Evolutionary conservation across 2,329 filamentous ascomycete genomes (phyloP).

Genomic region (Aureobasidium sp.): DNA sequence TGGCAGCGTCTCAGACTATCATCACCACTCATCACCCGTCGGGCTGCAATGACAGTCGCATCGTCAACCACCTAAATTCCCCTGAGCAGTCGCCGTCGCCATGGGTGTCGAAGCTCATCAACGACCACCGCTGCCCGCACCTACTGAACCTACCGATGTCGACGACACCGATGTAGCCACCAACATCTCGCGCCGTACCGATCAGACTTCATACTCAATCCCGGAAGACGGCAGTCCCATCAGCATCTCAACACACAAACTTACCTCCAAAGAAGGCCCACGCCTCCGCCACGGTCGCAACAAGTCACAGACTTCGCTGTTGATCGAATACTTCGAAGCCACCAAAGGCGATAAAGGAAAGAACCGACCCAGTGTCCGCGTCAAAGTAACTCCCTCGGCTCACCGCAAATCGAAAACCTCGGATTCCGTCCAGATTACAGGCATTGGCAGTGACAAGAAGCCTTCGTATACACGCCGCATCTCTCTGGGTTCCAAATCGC

Average conservation of each 20-base stretch:
- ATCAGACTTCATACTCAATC: slow-evolving; percentile 67
- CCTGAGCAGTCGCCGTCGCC: background rate
- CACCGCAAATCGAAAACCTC: slow-evolving; percentile 47
- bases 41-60: slow-evolving; percentile 4
- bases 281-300: slow-evolving; percentile 41
- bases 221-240: slow-evolving; percentile 85
- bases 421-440: slow-evolving; percentile 81
- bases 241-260: slow-evolving; percentile 76
- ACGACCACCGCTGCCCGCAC: slow-evolving; percentile 60
- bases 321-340: slow-evolving; percentile 93
- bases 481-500: slow-evolving; percentile 45
- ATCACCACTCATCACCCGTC: background rate
- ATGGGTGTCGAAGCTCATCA: slow-evolving; percentile 14
- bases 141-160: slow-evolving; percentile 56
- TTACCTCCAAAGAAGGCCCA: slow-evolving; percentile 36
- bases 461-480: slow-evolving; percentile 61
- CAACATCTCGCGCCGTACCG: slow-evolving; percentile 60
- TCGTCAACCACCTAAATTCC: background rate
- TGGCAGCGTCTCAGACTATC: background rate
- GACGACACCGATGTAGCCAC: slow-evolving; percentile 48
- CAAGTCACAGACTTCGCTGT: slow-evolving; percentile 76
- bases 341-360: slow-evolving; percentile 54
- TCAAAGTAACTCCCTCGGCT: slow-evolving; percentile 69
- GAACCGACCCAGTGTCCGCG: slow-evolving; percentile 71
- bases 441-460: slow-evolving; percentile 65